Evolutionary conservation across 108 stramenopile genomes (phyloP).

Genomic region (Schizochytrium sp.): DNA sequence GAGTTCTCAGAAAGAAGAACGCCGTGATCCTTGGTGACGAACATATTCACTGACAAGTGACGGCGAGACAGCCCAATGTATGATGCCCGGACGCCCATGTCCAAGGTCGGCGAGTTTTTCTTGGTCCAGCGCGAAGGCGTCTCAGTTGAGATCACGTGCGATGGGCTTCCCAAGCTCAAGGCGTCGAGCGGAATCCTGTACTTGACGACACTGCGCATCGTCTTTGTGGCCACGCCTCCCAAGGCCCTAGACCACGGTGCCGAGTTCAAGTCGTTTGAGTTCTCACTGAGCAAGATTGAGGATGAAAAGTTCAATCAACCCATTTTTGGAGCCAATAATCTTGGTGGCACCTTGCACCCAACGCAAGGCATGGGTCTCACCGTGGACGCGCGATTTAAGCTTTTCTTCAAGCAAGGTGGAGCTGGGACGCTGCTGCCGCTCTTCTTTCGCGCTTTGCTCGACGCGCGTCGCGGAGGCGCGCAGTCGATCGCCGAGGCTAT

Average conservation of each 20-base stretch:
- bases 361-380: background rate
- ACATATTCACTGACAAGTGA: too few relatives aligned
- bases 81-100: background rate
- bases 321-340: slow-evolving; percentile 20
- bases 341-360: background rate
- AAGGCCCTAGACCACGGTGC: background rate
- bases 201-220: background rate
- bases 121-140: background rate
- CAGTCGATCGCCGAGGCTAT: background rate
- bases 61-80: background rate
- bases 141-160: background rate
- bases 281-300: background rate
- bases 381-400: background rate
- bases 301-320: slow-evolving; percentile 23
- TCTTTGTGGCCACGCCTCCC: background rate
- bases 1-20: too few relatives aligned
- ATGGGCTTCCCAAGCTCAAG: background rate
- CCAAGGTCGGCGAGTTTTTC: background rate
- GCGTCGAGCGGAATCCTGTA: background rate
- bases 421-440: background rate
- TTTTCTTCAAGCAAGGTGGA: background rate
- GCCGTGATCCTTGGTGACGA: too few relatives aligned
- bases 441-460: background rate
- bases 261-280: background rate
- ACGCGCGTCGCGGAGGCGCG: background rate